Conservation (phyloP, 192 early-diverging fungal genomes). For the Powellomyces hirtus region DNA sequence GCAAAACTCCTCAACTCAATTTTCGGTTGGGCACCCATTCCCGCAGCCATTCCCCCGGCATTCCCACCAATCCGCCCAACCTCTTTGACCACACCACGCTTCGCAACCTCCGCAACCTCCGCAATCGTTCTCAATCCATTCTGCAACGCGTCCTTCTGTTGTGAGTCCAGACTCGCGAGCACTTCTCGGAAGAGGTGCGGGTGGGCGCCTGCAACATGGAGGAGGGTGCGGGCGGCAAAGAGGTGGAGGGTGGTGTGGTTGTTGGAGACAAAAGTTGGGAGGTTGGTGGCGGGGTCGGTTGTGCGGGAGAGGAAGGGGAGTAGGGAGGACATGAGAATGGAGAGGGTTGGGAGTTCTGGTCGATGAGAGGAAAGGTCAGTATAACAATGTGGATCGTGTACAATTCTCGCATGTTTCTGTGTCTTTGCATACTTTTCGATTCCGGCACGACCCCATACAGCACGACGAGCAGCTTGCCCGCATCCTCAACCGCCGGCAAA, state of each 20-base stretch:
- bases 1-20: slow-evolving; percentile 1
- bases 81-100: background rate
- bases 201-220: slow-evolving; percentile 1
- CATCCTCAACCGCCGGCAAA: slow-evolving; percentile 12
- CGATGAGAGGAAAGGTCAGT: background rate
- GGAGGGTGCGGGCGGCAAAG: background rate
- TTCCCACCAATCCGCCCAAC: background rate
- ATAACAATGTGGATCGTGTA: background rate
- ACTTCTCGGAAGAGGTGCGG: background rate
- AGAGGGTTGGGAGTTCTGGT: background rate
- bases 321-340: background rate
- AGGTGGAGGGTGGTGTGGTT: background rate
- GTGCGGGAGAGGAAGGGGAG: background rate
- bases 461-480: slow-evolving; percentile 10
- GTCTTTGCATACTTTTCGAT: background rate
- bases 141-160: background rate
- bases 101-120: background rate
- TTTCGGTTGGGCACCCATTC: background rate
- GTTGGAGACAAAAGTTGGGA: background rate
- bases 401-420: background rate
- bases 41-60: background rate
- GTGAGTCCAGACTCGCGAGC: background rate
- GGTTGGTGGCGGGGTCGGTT: background rate
- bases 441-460: slow-evolving; percentile 4
- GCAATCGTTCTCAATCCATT: background rate